Evolutionary conservation across 2,329 filamentous ascomycete species (phyloP).

Genomic region (Didymosphaeria variabile): DNA sequence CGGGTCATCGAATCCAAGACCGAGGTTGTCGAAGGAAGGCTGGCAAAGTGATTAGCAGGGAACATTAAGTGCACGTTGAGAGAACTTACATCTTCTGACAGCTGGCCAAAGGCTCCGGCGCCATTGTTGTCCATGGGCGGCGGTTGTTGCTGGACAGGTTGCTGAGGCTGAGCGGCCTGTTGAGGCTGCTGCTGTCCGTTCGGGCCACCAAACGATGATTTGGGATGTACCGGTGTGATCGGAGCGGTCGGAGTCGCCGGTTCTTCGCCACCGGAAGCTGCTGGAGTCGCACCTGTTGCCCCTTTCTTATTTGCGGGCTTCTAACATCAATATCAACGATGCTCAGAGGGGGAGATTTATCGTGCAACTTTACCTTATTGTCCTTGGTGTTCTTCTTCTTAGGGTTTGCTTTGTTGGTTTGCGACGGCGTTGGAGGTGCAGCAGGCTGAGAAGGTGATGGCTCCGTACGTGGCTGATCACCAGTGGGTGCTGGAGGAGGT

Average conservation of each 20-base stretch:
- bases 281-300: constrained; percentile 51
- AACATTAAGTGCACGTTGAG: background rate
- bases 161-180: constrained; percentile 44
- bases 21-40: constrained; percentile 42
- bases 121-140: constrained; percentile 47
- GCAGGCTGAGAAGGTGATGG: constrained; percentile 58
- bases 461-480: constrained; percentile 53
- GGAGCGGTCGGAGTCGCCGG: constrained; percentile 60
- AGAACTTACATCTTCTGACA: constrained; percentile 47
- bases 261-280: constrained; percentile 54
- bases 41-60: background rate
- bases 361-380: constrained; percentile 70
- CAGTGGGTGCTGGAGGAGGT: constrained; percentile 58
- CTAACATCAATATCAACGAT: constrained; percentile 50
- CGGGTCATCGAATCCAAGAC: constrained; percentile 58
- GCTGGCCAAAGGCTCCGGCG: constrained; percentile 50
- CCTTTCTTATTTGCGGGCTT: constrained; percentile 53
- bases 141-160: constrained; percentile 39
- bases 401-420: constrained; percentile 75
- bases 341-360: constrained; percentile 29
- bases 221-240: constrained; percentile 56
- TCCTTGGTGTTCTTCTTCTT: constrained; percentile 78
- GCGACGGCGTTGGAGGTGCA: constrained; percentile 79
- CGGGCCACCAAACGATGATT: constrained; percentile 47
- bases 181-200: constrained; percentile 46